Evolutionary conservation across 1,284 basidiomycete genomes (phyloP).

Genomic region (Moniliophthora roreri): DNA sequence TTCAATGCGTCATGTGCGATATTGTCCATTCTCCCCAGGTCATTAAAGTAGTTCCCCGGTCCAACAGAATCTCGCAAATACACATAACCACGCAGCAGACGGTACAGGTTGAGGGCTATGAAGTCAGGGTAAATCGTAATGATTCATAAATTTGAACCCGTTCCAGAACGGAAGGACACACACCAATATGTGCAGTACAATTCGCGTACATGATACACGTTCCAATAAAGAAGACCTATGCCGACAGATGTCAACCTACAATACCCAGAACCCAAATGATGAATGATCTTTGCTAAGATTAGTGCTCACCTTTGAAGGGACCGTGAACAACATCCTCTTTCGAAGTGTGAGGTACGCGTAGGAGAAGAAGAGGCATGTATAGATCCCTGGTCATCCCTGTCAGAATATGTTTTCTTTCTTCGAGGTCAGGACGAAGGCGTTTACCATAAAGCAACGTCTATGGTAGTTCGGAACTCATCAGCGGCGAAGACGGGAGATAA

Average conservation of each 20-base stretch:
- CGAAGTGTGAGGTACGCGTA: slow-evolving; percentile 16
- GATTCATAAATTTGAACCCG: neutral
- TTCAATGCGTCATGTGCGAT: slow-evolving; percentile 27
- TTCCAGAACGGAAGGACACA: neutral
- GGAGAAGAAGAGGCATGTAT: slow-evolving; percentile 19
- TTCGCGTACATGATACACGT: slow-evolving; percentile 12
- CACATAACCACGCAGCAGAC: slow-evolving; percentile 28
- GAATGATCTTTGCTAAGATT: neutral
- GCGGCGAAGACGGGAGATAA: neutral
- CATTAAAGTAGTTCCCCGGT: slow-evolving; percentile 25
- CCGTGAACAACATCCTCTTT: slow-evolving; percentile 15
- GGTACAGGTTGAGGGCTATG: slow-evolving; percentile 27
- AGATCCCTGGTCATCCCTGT: slow-evolving; percentile 14
- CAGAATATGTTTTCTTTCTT: neutral
- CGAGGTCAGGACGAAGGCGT: neutral
- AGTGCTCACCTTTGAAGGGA: slow-evolving; percentile 16
- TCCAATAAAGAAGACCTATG: slow-evolving; percentile 13
- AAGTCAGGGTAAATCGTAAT: neutral
- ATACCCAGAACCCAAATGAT: neutral
- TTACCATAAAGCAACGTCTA: slow-evolving; percentile 17
- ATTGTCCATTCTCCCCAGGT: slow-evolving; percentile 29
- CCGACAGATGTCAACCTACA: neutral
- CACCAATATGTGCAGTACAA: slow-evolving; percentile 10
- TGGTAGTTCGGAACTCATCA: neutral
- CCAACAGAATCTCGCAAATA: slow-evolving; percentile 22